Base-by-base conservation (phyloP, 495 filamentous ascomycete genomes). In the Penicillium pancosmium region DNA sequence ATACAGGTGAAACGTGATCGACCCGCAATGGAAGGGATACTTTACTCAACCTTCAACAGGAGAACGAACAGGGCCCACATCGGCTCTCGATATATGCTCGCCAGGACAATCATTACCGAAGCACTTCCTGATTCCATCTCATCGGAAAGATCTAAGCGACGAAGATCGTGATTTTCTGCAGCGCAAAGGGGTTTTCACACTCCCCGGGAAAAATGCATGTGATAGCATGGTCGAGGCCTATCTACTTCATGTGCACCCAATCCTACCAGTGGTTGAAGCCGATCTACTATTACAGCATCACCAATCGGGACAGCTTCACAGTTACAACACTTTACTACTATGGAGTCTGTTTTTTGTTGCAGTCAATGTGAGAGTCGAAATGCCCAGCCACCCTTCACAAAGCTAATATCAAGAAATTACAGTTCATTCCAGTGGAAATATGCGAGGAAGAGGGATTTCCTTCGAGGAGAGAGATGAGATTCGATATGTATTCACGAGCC, bases 331-430 rank as follows among this genome's bases (percentile, higher is more conserved):
- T 0, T 50, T 78, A 16, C 57, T 79, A 3, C 41, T 78, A 11
- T 80, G 76, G 76, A 74, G 75, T 55, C 57, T 80, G 11, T 77
- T 78, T n/a, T 77, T 72, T 54, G 73, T 64, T 38, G 71, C 71
- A 1, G 60, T 60, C 0, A 77, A 78, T 64, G 75, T 73, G 52
- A 50, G 69, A 61, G n/a, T 21, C 7, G 9, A 38, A 5, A 9
- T 38, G 11, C 36, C 1, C 36, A 4, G 11, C 36, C 9, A 13
- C 10, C 15, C 36, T 12, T 13, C 11, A 13, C 12, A 4, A 15
- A 12, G 47, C 21, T 50, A 16, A 25, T 27, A 16, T 44, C 21
- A 5, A 18, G 3, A 15, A 27, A 27, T 3, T 62, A 11, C 31
- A 73, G 64, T 74, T 71, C 46, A 47, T 77, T n/a, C 60, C 69